These are phyloP conservation scores for Dioszegia crocea DNA, from an alignment of 768 basidiomycete genomes.

Conservation along the genomic window DNA sequence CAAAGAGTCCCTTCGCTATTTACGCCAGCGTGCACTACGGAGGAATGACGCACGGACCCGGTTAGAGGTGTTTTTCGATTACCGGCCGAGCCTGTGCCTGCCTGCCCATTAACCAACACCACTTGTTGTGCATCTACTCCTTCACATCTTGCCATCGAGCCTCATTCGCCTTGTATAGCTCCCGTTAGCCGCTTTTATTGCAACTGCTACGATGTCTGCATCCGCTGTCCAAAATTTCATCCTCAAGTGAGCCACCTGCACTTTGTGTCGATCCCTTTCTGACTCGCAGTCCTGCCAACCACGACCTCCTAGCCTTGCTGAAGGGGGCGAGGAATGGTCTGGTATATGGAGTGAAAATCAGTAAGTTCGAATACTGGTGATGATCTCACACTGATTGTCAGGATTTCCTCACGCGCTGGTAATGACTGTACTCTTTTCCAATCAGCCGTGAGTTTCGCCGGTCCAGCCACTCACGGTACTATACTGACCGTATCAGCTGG, in stretches of 20 bases:
- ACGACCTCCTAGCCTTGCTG: slow-evolving; percentile 85
- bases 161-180: too few species aligned
- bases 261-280: not conserved
- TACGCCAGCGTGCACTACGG: too few species aligned
- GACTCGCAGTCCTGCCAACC: slow-evolving; percentile 61
- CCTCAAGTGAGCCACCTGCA: slow-evolving; percentile 20
- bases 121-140: too few species aligned
- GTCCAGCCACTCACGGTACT: not conserved
- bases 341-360: slow-evolving; percentile 48
- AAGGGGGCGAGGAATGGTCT: slow-evolving; percentile 67
- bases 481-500: slow-evolving; percentile 13
- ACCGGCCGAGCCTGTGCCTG: not conserved
- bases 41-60: slow-evolving; percentile 8
- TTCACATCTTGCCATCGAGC: too few species aligned
- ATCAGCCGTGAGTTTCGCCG: slow-evolving; percentile 69
- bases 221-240: slow-evolving; percentile 29
- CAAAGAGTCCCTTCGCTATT: too few species aligned
- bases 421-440: slow-evolving; percentile 90
- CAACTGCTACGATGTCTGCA: slow-evolving; percentile 4
- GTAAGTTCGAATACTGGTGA: slow-evolving; percentile 20
- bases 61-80: not conserved
- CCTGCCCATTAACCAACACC: too few species aligned
- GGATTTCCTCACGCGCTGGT: slow-evolving; percentile 92
- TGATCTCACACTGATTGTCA: slow-evolving; percentile 6
- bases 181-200: too few species aligned